A percentile compares a stretch with the other conserved stretches of the same genome.
Conservation (phyloP, 306 rosid species). For the apple (Malus domestica) region DNA sequence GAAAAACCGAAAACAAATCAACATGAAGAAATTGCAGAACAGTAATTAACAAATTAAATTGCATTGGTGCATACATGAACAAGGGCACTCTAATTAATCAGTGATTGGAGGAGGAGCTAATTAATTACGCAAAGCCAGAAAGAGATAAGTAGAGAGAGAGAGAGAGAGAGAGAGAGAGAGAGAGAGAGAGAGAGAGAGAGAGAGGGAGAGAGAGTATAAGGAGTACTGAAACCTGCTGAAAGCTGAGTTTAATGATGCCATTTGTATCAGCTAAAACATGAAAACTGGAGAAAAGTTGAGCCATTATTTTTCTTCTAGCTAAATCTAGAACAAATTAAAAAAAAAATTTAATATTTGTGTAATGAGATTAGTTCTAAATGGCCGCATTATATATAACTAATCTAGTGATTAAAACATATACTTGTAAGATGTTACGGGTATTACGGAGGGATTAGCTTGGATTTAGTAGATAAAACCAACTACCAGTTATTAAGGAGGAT, state of each 20-base stretch:
- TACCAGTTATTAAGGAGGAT: neutral
- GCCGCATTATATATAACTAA: neutral
- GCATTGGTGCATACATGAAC: neutral
- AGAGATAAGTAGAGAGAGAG: neutral
- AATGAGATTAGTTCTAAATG: neutral
- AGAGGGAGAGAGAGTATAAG: neutral
- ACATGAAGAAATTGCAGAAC: too few relatives aligned
- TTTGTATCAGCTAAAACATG: neutral
- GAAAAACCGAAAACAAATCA: neutral
- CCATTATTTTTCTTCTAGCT: neutral
- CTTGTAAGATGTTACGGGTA: neutral
- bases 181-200: neutral
- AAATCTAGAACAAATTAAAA: too few relatives aligned
- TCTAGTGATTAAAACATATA: neutral
- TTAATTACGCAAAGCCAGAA: neutral
- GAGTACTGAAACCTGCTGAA: neutral
- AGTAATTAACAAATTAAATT: neutral
- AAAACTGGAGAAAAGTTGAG: neutral
- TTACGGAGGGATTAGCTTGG: neutral
- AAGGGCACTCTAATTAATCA: neutral
- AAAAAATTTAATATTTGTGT: neutral
- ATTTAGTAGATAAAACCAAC: neutral
- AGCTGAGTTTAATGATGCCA: neutral
- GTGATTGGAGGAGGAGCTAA: neutral
- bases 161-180: neutral